Percentiles rank a stretch among this genome's conserved stretches.
Conservation (phyloP, 179 eudicot genomes). For the Amaranthus tricolor region DNA sequence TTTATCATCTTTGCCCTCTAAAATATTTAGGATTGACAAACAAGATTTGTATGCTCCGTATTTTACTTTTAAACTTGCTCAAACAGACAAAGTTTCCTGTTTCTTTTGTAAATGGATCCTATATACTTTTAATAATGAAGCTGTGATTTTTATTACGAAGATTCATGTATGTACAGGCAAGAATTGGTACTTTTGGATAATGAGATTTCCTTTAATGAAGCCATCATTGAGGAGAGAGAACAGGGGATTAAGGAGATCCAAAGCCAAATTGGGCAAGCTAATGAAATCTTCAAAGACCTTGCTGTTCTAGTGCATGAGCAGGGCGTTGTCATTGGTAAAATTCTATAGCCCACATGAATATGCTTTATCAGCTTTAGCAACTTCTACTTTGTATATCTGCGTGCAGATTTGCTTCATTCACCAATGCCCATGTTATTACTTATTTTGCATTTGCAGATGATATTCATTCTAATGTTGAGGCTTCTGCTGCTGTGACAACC, state of each 20-base stretch:
- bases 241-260: conserved; percentile 70
- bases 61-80: not conserved
- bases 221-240: conserved; percentile 64
- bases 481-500: conserved; percentile 58
- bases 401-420: conserved; percentile 35
- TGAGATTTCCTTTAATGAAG: conserved; percentile 69
- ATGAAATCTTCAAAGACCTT: conserved; percentile 71
- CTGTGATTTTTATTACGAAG: not conserved
- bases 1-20: not conserved
- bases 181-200: conserved; percentile 60
- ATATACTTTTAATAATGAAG: no score
- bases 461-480: conserved; percentile 55
- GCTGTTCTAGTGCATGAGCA: conserved; percentile 69
- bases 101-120: conserved; percentile 1
- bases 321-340: conserved; percentile 60
- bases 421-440: not conserved
- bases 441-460: conserved; percentile 43
- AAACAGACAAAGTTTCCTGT: not conserved
- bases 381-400: conserved; percentile 21
- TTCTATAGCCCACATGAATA: conserved; percentile 1
- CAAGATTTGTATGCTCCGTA: conserved; percentile 3
- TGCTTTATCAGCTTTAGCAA: not conserved
- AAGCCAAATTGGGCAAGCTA: conserved; percentile 64
- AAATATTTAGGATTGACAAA: not conserved
- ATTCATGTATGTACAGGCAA: conserved; percentile 47